Evolutionary conservation across 1,284 basidiomycete species (phyloP).

Genomic region (Malassezia sympodialis): DNA sequence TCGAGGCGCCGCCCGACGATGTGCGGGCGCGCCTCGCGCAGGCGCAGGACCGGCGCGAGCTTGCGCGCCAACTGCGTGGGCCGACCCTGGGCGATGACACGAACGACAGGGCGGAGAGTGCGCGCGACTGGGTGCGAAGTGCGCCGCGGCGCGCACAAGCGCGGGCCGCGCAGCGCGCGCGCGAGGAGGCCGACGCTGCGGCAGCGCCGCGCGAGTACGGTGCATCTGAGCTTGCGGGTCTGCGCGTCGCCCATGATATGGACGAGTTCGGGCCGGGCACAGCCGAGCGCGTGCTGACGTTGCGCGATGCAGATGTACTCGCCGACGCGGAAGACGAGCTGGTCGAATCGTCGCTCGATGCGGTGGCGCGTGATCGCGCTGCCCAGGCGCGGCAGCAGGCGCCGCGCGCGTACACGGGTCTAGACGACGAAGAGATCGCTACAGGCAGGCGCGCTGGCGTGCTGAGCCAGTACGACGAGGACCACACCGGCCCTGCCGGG

Average conservation of each 20-base stretch:
- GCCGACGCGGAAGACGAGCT: constrained; percentile 96
- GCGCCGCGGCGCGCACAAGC: constrained; percentile 76
- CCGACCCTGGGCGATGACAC: constrained; percentile 74
- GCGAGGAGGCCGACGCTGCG: constrained; percentile 53
- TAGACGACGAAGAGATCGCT: constrained; percentile 86
- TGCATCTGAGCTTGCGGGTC: constrained; percentile 65
- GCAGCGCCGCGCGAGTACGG: constrained; percentile 60
- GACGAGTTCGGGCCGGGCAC: constrained; percentile 64
- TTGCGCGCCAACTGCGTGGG: constrained; percentile 78
- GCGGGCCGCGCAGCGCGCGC: constrained; percentile 66
- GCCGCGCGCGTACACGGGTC: constrained; percentile 80
- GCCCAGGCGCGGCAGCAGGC: constrained; percentile 78
- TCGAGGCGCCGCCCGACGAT: constrained; percentile 59
- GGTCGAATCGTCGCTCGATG: constrained; percentile 83
- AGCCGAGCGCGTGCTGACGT: constrained; percentile 83
- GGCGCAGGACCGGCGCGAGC: constrained; percentile 72
- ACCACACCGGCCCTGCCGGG: constrained; percentile 56
- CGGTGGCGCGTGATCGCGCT: constrained; percentile 67
- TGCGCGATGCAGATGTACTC: constrained; percentile 87
- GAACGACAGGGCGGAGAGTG: constrained; percentile 51
- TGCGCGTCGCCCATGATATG: constrained; percentile 92
- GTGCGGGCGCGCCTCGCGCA: constrained; percentile 52
- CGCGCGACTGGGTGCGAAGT: constrained; percentile 77
- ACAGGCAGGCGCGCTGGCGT: constrained; percentile 58
- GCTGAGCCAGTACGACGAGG: constrained; percentile 87